Evolutionary conservation across 1,139 yeast species (phyloP), one percentile per base, ranked within the genome.

Genomic region (Sugiyamaella novakii): DNA sequence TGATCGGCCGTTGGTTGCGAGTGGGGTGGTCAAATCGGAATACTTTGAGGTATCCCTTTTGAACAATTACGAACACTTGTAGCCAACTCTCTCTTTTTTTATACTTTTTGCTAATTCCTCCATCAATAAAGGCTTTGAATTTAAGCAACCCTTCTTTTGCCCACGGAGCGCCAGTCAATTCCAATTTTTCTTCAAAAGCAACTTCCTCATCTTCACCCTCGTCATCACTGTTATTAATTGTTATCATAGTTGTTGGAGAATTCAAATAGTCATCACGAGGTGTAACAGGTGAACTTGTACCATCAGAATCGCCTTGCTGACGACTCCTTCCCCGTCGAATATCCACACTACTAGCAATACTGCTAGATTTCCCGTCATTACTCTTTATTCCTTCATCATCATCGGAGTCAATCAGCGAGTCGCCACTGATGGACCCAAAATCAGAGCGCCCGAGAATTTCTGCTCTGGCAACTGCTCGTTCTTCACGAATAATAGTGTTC

Each of bases 91-190:
- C 57, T n/a, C 43, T 30, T 30, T 43, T 42, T 27, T 25, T 38
- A 53, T 42, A 49, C 43, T 36, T 41, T n/a, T 51, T 51, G 24
- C 49, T 44, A 22, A 52, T 47, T 30, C 51, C 48, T 22, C 52
- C 44, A n/a, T 55, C 54, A 53, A 74, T 67, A 46, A 73, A 62
- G 14, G 76, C 69, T 56, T 74, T 77, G 60, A 76, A 73, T 57
- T 79, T 76, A 54, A 84, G 71, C 40, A 85, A 65, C 0, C 95
- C 94, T 68, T 86, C 94, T 62, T 85, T 84, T 51, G 83, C 77
- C 78, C 87, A 85, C 1, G 94, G 94, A 1, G 91, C 80, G 0
- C 92, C 94, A 47, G 77, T 75, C 39, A 82, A 72, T 56, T 82
- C 87, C 54, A 85, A 69, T 29, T 77, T 75, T 55, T 79, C 76